Base-by-base conservation (phyloP, 306 rosid species). In the Psophocarpus tetragonolobus region DNA sequence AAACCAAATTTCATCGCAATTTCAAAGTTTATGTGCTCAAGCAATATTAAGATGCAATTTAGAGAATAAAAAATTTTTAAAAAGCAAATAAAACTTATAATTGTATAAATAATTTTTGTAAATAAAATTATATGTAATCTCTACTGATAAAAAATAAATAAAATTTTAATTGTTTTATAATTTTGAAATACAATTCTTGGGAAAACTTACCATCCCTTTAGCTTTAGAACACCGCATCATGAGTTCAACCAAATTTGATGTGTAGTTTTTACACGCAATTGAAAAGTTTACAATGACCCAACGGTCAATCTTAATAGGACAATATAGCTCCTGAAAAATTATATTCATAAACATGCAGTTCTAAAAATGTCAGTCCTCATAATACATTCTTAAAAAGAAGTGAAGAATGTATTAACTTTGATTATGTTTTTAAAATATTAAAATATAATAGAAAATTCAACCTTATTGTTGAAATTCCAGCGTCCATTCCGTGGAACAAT, bases 201-300 rank as follows among this genome's bases (percentile, higher is more conserved):
- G 58, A 13, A 80, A 64, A 24, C 85, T 68, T 64, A 87, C 90
- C 78, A 84, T 82, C 23, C 90, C 90, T 67, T 79, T 84, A 65
- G 8, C 39, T 5, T 3, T 3, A 42, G 83, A 78, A 54, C 76
- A 75, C 21, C n/a, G 76, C 27, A 21, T 11, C 33, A 87, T 27
- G 8, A 20, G 26, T 7, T 1, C 23, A 0, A 13, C 15, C n/a
- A 76, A 47, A 1, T 0, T 0, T 4, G 2, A 4, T 7, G n/a
- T 38, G 26, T 84, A n/a, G n/a, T n/a, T n/a, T n/a, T n/a, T 69
- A 68, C 81, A 79, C 10, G 74, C 48, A n/a, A 74, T 57, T 10
- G 89, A 80, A 81, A 87, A 87, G 83, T 81, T 85, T n/a, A 78
- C 89, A 30, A 88, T 27, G 8, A 80, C 84, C 89, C 91, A 88